Evolutionary conservation across 768 basidiomycete genomes (phyloP).

Genomic region (Tephrocybe sp.): DNA sequence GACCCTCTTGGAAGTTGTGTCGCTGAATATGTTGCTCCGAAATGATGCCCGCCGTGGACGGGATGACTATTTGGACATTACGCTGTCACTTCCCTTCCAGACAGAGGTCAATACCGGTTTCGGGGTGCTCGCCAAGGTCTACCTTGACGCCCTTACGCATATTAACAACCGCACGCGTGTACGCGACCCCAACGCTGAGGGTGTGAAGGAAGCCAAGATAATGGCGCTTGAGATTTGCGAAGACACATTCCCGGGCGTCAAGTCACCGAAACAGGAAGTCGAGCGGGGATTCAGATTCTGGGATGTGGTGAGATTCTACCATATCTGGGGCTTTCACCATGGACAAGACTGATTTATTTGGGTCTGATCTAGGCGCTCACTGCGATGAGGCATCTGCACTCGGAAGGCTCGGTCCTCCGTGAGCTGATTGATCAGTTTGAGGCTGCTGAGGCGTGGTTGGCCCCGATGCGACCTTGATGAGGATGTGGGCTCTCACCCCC

Average conservation of each 20-base stretch:
- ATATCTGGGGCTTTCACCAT: slow-evolving; percentile 3
- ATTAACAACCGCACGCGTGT: slow-evolving; percentile 80
- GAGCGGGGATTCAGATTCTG: slow-evolving; percentile 98
- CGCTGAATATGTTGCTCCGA: slow-evolving; percentile 90
- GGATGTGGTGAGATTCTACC: slow-evolving; percentile 77
- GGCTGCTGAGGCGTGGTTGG: slow-evolving; percentile 91
- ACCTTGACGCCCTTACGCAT: slow-evolving; percentile 90
- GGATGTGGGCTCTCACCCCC: slow-evolving; percentile 2
- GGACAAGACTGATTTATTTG: slow-evolving; percentile 5
- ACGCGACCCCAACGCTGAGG: slow-evolving; percentile 73
- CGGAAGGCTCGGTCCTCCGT: slow-evolving; percentile 75
- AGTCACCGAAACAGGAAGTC: slow-evolving; percentile 82
- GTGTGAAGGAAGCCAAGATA: slow-evolving; percentile 79
- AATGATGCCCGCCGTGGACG: slow-evolving; percentile 83
- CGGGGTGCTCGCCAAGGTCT: slow-evolving; percentile 95
- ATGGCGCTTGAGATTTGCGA: slow-evolving; percentile 92
- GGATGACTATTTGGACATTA: slow-evolving; percentile 91
- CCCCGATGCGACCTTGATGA: slow-evolving; percentile 82
- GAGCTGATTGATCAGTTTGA: slow-evolving; percentile 97
- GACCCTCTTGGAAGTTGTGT: slow-evolving; percentile 86
- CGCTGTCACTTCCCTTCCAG: slow-evolving; percentile 92
- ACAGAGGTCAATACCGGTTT: slow-evolving; percentile 97
- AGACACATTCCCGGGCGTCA: slow-evolving; percentile 92
- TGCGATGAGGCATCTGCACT: slow-evolving; percentile 87
- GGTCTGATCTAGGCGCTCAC: slow-evolving; percentile 62